These are phyloP conservation scores for Porphyrellus sp. DNA, from an alignment of 1,284 basidiomycete genomes.

Conservation along the genomic window DNA sequence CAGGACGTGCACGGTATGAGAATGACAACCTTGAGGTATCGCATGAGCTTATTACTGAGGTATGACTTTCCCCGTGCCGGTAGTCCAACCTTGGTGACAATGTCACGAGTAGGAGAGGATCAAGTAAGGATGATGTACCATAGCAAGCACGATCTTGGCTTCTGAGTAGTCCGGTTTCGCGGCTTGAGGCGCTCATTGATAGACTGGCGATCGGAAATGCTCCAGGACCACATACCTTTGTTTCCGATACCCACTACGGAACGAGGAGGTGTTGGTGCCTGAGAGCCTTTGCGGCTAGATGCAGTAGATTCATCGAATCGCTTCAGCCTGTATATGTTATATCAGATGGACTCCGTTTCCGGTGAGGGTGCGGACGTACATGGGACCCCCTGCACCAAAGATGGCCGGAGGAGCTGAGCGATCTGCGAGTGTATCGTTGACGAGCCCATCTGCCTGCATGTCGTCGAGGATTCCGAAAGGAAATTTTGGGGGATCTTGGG, in stretches of 20 bases:
- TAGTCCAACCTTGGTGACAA: conserved; percentile 60
- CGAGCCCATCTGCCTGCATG: conserved; percentile 26
- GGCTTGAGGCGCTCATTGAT: conserved; percentile 44
- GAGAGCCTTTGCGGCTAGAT: conserved; percentile 62
- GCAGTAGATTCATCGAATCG: conserved; percentile 73
- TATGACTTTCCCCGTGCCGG: conserved; percentile 85
- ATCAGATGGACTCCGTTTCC: background rate
- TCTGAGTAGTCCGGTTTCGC: conserved; percentile 98
- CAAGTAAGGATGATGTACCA: conserved; percentile 53
- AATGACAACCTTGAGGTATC: conserved; percentile 66
- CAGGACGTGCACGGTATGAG: background rate
- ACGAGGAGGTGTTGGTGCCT: conserved; percentile 68
- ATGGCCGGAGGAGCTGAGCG: conserved; percentile 23
- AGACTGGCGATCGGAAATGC: background rate
- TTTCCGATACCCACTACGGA: conserved; percentile 80
- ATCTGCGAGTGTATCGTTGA: conserved; percentile 19
- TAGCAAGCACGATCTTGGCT: conserved; percentile 97
- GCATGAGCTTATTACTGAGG: conserved; percentile 79
- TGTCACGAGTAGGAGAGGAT: conserved; percentile 1
- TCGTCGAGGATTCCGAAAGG: conserved; percentile 28
- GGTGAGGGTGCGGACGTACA: conserved; percentile 20
- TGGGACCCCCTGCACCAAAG: conserved; percentile 35
- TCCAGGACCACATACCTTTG: conserved; percentile 52
- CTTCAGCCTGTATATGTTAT: conserved; percentile 56
- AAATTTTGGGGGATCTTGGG: conserved; percentile 7